Percentiles rank a stretch among this genome's conserved stretches.
These are phyloP conservation scores for Boletus insuetus DNA, from an alignment of 768 basidiomycete genomes.

Conservation along the genomic window DNA sequence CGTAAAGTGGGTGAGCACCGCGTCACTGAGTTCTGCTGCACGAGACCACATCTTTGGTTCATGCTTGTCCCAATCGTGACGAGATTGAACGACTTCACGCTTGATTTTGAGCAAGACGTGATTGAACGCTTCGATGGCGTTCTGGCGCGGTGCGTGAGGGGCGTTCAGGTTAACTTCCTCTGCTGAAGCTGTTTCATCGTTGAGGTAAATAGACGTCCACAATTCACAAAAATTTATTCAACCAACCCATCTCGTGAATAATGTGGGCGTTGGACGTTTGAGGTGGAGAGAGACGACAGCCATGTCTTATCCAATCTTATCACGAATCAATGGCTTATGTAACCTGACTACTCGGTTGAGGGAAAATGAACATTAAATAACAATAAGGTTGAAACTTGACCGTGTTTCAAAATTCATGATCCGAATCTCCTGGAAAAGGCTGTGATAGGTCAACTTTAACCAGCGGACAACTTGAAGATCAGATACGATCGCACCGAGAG, in stretches of 20 bases:
- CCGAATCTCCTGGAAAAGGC: constrained; percentile 14
- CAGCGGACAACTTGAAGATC: neutral
- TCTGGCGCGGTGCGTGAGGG: constrained; percentile 56
- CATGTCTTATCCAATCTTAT: constrained; percentile 16
- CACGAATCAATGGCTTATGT: constrained; percentile 17
- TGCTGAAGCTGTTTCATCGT: constrained; percentile 45
- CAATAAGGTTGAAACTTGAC: constrained; percentile 26
- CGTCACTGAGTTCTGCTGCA: constrained; percentile 50
- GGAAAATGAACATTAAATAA: constrained; percentile 10
- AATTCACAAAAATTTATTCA: neutral
- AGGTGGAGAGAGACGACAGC: neutral
- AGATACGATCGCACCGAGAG: neutral
- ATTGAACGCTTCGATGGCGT: constrained; percentile 66
- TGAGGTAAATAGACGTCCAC: constrained; percentile 8
- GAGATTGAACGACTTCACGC: constrained; percentile 61
- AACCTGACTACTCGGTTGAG: constrained; percentile 6
- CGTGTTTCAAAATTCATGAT: constrained; percentile 28
- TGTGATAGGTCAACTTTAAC: constrained; percentile 8
- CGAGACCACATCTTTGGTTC: constrained; percentile 61
- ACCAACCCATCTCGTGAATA: constrained; percentile 26
- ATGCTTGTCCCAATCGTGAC: constrained; percentile 69
- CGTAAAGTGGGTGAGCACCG: constrained; percentile 49
- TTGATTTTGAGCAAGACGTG: constrained; percentile 55
- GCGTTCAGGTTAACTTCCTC: constrained; percentile 58
- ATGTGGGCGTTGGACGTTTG: constrained; percentile 1